A percentile compares a stretch with the other conserved stretches of the same genome.
phyloP scores from a whole-genome alignment of 176 grass and related monocot species.

The Oryza nivara region DNA sequence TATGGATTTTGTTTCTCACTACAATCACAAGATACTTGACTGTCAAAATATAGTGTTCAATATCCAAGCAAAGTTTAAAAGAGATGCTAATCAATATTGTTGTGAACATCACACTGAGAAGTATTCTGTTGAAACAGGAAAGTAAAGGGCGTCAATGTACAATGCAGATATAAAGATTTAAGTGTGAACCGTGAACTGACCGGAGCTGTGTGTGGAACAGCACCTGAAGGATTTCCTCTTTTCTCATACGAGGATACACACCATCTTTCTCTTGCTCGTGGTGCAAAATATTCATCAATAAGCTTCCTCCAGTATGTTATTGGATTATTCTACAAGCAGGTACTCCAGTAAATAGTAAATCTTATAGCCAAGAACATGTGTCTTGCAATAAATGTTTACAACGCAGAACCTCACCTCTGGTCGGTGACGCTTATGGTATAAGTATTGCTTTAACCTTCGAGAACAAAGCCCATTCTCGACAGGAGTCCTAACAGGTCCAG shows the following conservation, averaged over 20 bases:
- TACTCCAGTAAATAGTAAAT: conserved; percentile 48
- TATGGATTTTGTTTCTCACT: conserved; percentile 21
- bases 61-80: neutral
- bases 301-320: conserved; percentile 97
- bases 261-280: conserved; percentile 87
- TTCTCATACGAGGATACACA: conserved; percentile 93
- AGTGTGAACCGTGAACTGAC: conserved; percentile 50
- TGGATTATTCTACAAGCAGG: conserved; percentile 70
- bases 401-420: conserved; percentile 61
- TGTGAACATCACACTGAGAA: conserved; percentile 28
- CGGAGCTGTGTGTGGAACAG: conserved; percentile 65
- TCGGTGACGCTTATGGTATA: conserved; percentile 87
- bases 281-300: conserved; percentile 92
- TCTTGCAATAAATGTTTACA: conserved; percentile 25
- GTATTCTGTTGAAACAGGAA: neutral
- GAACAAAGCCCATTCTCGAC: conserved; percentile 79
- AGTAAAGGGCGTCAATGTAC: neutral
- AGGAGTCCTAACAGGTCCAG: conserved; percentile 60
- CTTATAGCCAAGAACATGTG: conserved; percentile 12
- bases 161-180: neutral
- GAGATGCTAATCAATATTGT: conserved; percentile 14
- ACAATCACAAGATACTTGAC: neutral
- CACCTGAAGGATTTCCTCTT: conserved; percentile 68
- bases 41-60: conserved; percentile 1
- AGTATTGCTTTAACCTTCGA: conserved; percentile 88